Evolutionary conservation across 345 rosid species (phyloP), one percentile per base, ranked within the genome.

Genomic region (Draba incana): DNA sequence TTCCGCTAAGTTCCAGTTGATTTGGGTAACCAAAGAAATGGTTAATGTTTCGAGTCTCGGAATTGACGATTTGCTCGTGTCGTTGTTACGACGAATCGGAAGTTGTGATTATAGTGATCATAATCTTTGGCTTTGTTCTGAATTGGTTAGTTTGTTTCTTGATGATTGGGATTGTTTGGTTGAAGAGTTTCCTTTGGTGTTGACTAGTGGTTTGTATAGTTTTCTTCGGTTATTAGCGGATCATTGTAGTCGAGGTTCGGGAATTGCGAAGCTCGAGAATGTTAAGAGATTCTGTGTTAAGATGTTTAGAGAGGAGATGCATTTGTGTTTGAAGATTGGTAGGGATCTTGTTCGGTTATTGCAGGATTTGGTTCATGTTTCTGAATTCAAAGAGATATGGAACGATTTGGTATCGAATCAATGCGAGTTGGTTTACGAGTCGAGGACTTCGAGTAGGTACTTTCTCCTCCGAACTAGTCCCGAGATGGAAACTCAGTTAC

Each of bases 41-140:
- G 58, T 88, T 38, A 83, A 59, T 74, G 97, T 90, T 61, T 81
- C 83, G 3, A 92, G 83, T 3, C 72, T 76, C 3, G 89, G 92
- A 10, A 39, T 83, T 54, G 84, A 83, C 63, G 81, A 69, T 25
- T 75, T 90, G 68, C 44, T 90, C 64, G 79, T 81, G 23, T 70
- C 72, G 31, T 71, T 93, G 60, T 62, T 93, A 59, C 77, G 98
- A 81, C 78, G 82, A 52, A 83, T 84, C 33, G 85, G 77, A 30
- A 83, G 86, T 65, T 88, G 92, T n/a, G 98, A 93, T 74, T 85
- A 79, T 45, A 69, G 84, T 37, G 86, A 85, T 58, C 81, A 80
- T 39, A 90, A 88, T 80, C 61, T 87, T 70, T 90, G 90, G 92
- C 75, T 93, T 71, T 88, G 89, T 62, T 90, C 71, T 65, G 97